These are phyloP conservation scores for Pythium sukuiense DNA, from an alignment of 352 stramenopile species.

Conservation along the genomic window DNA sequence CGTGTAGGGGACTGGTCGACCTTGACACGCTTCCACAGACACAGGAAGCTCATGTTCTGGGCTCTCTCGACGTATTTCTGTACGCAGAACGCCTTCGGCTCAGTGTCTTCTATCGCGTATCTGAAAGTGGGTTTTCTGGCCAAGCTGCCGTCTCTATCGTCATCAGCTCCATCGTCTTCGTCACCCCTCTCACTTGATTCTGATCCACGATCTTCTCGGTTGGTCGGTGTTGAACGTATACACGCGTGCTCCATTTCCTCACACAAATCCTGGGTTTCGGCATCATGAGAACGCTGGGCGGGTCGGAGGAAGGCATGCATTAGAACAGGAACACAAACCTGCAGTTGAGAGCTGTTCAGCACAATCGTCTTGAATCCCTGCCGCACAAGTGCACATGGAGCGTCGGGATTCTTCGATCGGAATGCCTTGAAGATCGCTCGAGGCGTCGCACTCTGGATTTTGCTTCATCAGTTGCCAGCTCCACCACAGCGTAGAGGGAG, in stretches of 20 bases:
- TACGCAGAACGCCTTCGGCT: slow-evolving; percentile 37
- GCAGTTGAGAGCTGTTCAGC: slow-evolving; percentile 36
- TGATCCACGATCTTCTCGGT: too few relatives aligned
- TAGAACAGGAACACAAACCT: slow-evolving; percentile 24
- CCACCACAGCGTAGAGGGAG: too few relatives aligned
- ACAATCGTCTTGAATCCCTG: slow-evolving; percentile 30
- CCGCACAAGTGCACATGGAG: slow-evolving; percentile 30
- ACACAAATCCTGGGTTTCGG: slow-evolving; percentile 34
- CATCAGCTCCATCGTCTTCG: not conserved
- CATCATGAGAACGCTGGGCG: not conserved
- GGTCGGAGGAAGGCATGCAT: not conserved
- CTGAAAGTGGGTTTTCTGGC: not conserved
- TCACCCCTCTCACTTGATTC: not conserved
- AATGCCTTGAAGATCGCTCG: slow-evolving; percentile 38
- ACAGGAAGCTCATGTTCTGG: slow-evolving; percentile 37
- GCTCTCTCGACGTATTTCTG: slow-evolving; percentile 38
- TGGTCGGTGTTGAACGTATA: not conserved
- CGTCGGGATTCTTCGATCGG: not conserved
- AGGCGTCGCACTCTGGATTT: slow-evolving; percentile 39
- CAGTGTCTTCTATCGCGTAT: not conserved
- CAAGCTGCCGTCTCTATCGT: not conserved
- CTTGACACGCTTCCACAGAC: slow-evolving; percentile 34
- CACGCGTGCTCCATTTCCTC: slow-evolving; percentile 39
- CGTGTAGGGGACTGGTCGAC: not conserved
- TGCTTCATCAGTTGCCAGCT: not conserved